Evolutionary conservation across 768 basidiomycete genomes (phyloP).

Genomic region (Podaxis rugospora): DNA sequence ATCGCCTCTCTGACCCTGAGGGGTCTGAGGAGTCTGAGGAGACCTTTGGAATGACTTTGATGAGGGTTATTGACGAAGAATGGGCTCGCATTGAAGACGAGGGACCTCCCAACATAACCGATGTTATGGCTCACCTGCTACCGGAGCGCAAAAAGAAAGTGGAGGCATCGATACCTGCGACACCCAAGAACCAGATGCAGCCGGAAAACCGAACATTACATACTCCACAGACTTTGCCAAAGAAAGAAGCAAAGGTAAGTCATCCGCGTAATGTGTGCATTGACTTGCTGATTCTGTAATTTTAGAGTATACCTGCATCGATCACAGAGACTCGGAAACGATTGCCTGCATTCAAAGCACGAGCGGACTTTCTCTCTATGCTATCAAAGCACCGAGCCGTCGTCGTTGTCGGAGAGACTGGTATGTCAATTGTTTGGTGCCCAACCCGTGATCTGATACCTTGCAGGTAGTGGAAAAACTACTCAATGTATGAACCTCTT

Average conservation of each 20-base stretch:
- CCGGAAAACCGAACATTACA: not conserved
- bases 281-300: not conserved
- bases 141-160: slow-evolving; percentile 21
- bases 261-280: not conserved
- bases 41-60: slow-evolving; percentile 66
- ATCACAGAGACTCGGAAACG: slow-evolving; percentile 53
- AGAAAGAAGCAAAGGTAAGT: not conserved
- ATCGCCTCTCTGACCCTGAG: slow-evolving; percentile 44
- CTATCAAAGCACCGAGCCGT: slow-evolving; percentile 63
- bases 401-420: slow-evolving; percentile 89
- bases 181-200: not conserved
- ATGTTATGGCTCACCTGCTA: slow-evolving; percentile 60
- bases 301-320: slow-evolving; percentile 18
- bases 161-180: not conserved
- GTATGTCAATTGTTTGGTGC: slow-evolving; percentile 29
- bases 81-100: slow-evolving; percentile 64
- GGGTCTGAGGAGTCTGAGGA: slow-evolving; percentile 63
- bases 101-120: slow-evolving; percentile 73
- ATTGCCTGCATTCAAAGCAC: slow-evolving; percentile 74
- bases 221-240: not conserved
- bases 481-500: slow-evolving; percentile 55
- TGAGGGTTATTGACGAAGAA: slow-evolving; percentile 66
- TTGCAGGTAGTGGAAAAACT: slow-evolving; percentile 81
- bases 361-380: slow-evolving; percentile 54
- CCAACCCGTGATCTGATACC: not conserved